Evolutionary conservation across 129 eudicot species (phyloP).

Genomic region (Lactuca saligna): DNA sequence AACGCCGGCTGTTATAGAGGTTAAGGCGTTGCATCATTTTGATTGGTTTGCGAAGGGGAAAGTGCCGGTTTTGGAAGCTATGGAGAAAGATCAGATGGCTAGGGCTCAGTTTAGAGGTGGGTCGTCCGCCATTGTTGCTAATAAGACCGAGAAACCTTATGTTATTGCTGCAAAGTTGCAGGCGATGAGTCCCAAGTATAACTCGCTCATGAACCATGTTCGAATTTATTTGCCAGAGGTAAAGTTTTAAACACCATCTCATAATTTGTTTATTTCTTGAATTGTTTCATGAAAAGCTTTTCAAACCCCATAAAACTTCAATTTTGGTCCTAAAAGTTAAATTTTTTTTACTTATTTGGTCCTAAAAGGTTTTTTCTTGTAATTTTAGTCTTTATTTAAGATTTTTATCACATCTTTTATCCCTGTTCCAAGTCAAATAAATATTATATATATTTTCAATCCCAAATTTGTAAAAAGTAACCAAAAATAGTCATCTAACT

Average conservation of each 20-base stretch:
- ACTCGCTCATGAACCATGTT: constrained; percentile 86
- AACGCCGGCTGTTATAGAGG: constrained; percentile 83
- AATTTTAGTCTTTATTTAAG: too few relatives aligned
- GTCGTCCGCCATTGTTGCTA: constrained; percentile 76
- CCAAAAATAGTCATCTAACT: too few relatives aligned
- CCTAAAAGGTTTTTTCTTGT: too few relatives aligned
- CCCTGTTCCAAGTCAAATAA: too few relatives aligned
- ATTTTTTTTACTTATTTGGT: too few relatives aligned
- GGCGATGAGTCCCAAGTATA: constrained; percentile 82
- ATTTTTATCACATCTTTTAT: too few relatives aligned
- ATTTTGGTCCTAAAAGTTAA: too few relatives aligned
- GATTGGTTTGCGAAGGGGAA: constrained; percentile 96
- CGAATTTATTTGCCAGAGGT: constrained; percentile 93
- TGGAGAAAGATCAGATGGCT: constrained; percentile 93
- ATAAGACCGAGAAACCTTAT: constrained; percentile 70
- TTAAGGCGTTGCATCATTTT: constrained; percentile 83
- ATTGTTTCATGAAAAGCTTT: background rate
- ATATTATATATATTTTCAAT: too few relatives aligned
- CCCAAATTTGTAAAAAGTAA: too few relatives aligned
- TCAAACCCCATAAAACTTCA: too few relatives aligned
- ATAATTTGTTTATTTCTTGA: background rate
- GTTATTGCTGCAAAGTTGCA: constrained; percentile 87
- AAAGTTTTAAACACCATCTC: constrained; percentile 16
- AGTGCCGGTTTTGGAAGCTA: constrained; percentile 85
- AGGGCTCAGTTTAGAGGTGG: constrained; percentile 86